Percentiles rank a stretch among this genome's conserved stretches.
phyloP scores from a whole-genome alignment of 306 rosid genomes.

The Dryas drummondii region DNA sequence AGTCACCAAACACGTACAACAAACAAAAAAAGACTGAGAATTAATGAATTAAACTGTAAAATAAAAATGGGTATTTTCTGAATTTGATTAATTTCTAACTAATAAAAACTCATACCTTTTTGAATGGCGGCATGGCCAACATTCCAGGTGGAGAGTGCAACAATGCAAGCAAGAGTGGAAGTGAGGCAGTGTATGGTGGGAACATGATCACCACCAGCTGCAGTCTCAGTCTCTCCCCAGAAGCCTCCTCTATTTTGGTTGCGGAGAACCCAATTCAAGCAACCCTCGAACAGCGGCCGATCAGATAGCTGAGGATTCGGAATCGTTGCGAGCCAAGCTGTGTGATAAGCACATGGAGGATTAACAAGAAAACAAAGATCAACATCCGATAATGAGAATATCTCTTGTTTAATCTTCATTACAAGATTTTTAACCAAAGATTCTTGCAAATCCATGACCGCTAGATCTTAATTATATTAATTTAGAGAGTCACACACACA shows the following conservation, averaged over 20 bases:
- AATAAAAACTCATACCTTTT: not conserved
- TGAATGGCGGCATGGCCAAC: constrained; percentile 9
- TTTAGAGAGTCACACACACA: too few relatives aligned
- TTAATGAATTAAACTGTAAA: too few relatives aligned
- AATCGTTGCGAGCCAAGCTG: constrained; percentile 24
- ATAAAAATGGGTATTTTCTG: too few relatives aligned
- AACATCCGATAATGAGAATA: not conserved
- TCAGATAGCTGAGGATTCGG: constrained; percentile 6
- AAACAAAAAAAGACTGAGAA: not conserved
- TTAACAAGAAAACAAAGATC: not conserved
- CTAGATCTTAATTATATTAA: too few relatives aligned
- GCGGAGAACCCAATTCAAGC: constrained; percentile 20
- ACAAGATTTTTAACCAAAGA: constrained; percentile 8
- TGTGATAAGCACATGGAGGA: constrained; percentile 25
- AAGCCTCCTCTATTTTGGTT: constrained; percentile 13
- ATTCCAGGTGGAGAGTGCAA: constrained; percentile 21
- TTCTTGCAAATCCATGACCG: not conserved
- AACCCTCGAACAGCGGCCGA: constrained; percentile 13
- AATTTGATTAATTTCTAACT: too few relatives aligned
- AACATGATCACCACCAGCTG: too few relatives aligned
- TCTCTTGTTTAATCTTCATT: not conserved
- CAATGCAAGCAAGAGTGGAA: constrained; percentile 24
- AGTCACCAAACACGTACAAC: not conserved
- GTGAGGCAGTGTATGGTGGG: constrained; percentile 9
- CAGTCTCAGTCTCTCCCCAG: constrained; percentile 4